Conservation (phyloP, 176 grass and related monocot species). For the barley (Hordeum vulgare) region MorexV3_pseudomolecules_assembly NC_058523.1:336743059-336743558, state of each 20-base stretch:
- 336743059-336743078: background rate
- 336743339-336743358: background rate
- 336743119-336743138: constrained; percentile 13
- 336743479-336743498: background rate
- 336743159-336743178: constrained; percentile 97
- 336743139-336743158: constrained; percentile 89
- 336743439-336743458: background rate
- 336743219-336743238: constrained; percentile 92
- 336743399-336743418: background rate
- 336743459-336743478: background rate
- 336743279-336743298: background rate
- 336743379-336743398: background rate
- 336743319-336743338: background rate
- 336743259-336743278: background rate
- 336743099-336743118: background rate
- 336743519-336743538: background rate
- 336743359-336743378: background rate
- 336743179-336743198: constrained; percentile 87
- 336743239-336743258: constrained; percentile 43
- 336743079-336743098: background rate
- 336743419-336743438: background rate
- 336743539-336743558: background rate
- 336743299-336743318: too few relatives aligned
- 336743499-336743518: background rate
- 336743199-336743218: constrained; percentile 98